phyloP scores from a whole-genome alignment of 257 asterid species.

The Forsythia suspensa region DNA sequence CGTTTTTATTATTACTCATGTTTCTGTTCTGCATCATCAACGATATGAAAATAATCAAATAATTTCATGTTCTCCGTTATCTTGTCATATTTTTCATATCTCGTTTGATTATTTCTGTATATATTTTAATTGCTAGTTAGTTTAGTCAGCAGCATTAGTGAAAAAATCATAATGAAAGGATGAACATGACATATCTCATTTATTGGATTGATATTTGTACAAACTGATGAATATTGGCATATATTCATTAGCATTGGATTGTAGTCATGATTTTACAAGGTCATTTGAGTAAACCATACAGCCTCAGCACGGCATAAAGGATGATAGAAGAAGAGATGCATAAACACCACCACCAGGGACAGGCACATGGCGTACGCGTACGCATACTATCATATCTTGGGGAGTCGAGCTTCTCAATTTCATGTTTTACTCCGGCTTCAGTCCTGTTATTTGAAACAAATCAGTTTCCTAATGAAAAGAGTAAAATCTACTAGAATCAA shows the following conservation, averaged over 20 bases:
- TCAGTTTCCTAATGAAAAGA: neutral
- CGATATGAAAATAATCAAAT: neutral
- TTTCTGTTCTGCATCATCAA: too few relatives aligned
- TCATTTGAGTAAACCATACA: slow-evolving; percentile 43
- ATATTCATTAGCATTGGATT: neutral
- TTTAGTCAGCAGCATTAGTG: neutral
- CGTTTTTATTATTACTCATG: too few relatives aligned
- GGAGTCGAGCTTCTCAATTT: slow-evolving; percentile 18
- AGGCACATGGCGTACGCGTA: slow-evolving; percentile 30
- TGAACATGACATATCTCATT: neutral
- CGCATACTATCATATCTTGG: slow-evolving; percentile 16
- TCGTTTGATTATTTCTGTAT: neutral
- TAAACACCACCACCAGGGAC: slow-evolving; percentile 48
- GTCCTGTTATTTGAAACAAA: slow-evolving; percentile 17
- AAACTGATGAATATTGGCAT: neutral
- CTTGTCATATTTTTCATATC: neutral
- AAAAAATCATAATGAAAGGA: neutral
- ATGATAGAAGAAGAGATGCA: slow-evolving; percentile 57
- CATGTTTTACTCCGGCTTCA: slow-evolving; percentile 19
- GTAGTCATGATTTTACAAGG: neutral
- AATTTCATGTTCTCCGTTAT: too few relatives aligned
- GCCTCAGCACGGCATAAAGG: slow-evolving; percentile 54
- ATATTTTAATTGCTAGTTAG: too few relatives aligned
- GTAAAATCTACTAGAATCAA: too few relatives aligned
- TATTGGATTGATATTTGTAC: slow-evolving; percentile 4